Conservation (phyloP, 202 grass and related monocot genomes). For the Setaria italica region DNA sequence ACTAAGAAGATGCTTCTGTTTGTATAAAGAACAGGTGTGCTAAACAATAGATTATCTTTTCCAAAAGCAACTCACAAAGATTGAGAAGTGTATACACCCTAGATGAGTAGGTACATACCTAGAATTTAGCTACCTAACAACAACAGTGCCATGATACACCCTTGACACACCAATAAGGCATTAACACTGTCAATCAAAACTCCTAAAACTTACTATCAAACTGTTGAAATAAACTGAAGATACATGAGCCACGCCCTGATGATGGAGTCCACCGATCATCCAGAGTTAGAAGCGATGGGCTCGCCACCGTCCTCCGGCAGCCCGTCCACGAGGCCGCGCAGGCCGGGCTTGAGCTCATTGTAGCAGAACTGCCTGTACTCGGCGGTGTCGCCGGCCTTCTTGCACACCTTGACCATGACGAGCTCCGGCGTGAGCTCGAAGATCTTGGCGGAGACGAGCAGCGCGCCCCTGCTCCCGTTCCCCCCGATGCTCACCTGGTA, state of each 20-base stretch:
- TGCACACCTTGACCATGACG: conserved; percentile 58
- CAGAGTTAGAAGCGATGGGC: not conserved
- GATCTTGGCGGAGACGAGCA: conserved; percentile 51
- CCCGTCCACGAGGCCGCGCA: conserved; percentile 9
- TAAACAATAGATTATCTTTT: not conserved
- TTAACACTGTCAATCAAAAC: not conserved
- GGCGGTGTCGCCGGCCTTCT: conserved; percentile 36
- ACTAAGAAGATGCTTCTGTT: not conserved
- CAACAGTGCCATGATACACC: conserved; percentile 3
- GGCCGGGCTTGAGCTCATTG: conserved; percentile 47
- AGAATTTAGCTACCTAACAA: not conserved
- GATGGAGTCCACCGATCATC: not conserved
- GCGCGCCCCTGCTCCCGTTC: conserved; percentile 49
- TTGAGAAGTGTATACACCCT: conserved; percentile 3
- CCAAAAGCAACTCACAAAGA: not conserved
- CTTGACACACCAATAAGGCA: not conserved
- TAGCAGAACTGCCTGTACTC: conserved; percentile 49
- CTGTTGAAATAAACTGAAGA: not conserved
- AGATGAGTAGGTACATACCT: not conserved
- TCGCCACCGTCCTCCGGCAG: not conserved
- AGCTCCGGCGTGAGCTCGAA: conserved; percentile 66
- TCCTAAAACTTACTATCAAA: not conserved
- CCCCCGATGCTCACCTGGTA: conserved; percentile 59
- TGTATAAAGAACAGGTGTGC: not conserved
- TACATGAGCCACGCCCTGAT: not conserved